Conservation (phyloP, 495 filamentous ascomycete species). For the Parathielavia hyrcaniae region DNA sequence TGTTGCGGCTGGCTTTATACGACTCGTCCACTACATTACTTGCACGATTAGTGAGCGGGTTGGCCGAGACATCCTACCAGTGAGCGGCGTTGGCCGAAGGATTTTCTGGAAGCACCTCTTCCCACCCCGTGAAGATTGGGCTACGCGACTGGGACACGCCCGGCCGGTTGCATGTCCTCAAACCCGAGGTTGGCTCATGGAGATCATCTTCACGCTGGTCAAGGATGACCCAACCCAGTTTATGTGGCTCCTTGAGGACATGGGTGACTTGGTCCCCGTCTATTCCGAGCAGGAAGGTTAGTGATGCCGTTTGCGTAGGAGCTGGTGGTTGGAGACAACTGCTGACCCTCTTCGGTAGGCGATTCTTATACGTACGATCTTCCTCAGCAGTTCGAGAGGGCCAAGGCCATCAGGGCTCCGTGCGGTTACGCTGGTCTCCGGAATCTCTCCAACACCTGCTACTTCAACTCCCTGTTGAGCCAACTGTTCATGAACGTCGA, state of each 20-base stretch:
- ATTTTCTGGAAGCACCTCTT: constrained; percentile 68
- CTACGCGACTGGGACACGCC: constrained; percentile 19
- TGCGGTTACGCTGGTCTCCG: constrained; percentile 76
- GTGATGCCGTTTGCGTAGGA: neutral
- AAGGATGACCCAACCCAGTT: constrained; percentile 50
- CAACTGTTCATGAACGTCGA: constrained; percentile 95
- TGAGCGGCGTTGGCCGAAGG: constrained; percentile 47
- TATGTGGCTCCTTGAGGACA: constrained; percentile 44
- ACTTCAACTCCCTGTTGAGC: constrained; percentile 90
- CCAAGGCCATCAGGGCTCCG: constrained; percentile 61
- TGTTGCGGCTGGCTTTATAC: constrained; percentile 44
- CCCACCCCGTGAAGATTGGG: constrained; percentile 47
- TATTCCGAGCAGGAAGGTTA: constrained; percentile 31
- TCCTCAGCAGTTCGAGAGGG: constrained; percentile 55
- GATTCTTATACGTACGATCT: constrained; percentile 49
- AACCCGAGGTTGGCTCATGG: constrained; percentile 59
- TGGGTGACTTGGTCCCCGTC: constrained; percentile 46
- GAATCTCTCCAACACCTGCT: constrained; percentile 95
- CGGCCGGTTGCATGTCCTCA: constrained; percentile 45
- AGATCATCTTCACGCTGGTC: constrained; percentile 54
- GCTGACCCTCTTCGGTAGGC: constrained; percentile 15
- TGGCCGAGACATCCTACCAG: constrained; percentile 8
- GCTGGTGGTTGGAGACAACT: neutral
- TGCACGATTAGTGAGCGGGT: constrained; percentile 2
- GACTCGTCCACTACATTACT: constrained; percentile 25